Evolutionary conservation across 2,329 filamentous ascomycete species (phyloP), one percentile per base, ranked within the genome.

Genomic region (Fragosphaeria purpurea): DNA sequence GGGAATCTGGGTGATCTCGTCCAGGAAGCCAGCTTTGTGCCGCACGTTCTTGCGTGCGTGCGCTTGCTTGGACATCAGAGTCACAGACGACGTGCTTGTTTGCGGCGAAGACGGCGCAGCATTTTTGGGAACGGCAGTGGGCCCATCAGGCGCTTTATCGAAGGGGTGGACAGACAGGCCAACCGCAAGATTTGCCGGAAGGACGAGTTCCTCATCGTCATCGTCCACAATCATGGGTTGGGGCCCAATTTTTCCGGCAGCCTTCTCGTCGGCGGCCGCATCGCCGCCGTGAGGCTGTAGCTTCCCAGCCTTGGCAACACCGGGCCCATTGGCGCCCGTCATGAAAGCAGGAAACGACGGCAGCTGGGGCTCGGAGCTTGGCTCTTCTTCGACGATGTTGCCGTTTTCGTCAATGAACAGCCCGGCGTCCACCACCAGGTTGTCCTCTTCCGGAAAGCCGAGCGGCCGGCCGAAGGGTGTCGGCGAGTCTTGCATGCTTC

Each of bases 361-460:
- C 41, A 57, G 54, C 51, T 55, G 56, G 2, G 54, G 56, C 50
- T 57, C 56, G 2, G 50, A 13, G 12, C 30, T 46, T 2, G 53
- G 48, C 32, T 58, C 56, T 32, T 54, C 50, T 58, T 58, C 55
- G 31, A 56, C 13, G 43, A 55, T 43, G 42, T 57, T 30, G 50
- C 55, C 56, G 12, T 57, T 56, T 10, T 60, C 56, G 30, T 62
- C 56, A 13, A 58, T 53, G 41, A 54, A 47, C 13, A 68, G 60
- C 3, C 68, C 68, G 10, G 69, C 62, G 30, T 71, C 53, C 2
- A 58, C 53, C 7, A 66, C 65, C 32, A 79, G 63, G 4, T 58
- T 58, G 22, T 70, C 62, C 5, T 76, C 77, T 2, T 68, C 57
- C 2, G 70, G 68, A 12, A 80, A 65, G 57, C 35, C 5, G 66